A percentile compares a stretch with the other conserved stretches of the same genome.
These are phyloP conservation scores for Ophiostoma australiae DNA, from an alignment of 2,329 filamentous ascomycete species.

Conservation along the genomic window DNA sequence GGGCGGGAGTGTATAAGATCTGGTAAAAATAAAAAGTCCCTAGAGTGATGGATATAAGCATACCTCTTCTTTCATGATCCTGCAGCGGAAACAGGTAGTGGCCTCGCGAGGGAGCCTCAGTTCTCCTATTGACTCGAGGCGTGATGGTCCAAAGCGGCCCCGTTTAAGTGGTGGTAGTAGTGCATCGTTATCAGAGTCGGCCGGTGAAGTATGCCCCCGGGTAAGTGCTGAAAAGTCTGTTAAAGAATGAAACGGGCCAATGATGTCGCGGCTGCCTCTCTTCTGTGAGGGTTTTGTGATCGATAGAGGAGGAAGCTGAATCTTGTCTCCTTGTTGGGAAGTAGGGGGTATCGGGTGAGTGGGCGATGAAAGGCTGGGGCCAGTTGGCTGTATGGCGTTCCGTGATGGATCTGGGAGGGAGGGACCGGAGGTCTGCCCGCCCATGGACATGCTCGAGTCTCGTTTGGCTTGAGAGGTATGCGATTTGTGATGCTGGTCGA, in stretches of 20 bases:
- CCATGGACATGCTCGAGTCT: slow-evolving; percentile 43
- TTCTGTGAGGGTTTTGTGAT: slow-evolving; percentile 34
- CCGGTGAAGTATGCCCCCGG: slow-evolving; percentile 23
- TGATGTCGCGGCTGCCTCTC: slow-evolving; percentile 41
- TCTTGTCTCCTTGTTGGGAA: slow-evolving; percentile 34
- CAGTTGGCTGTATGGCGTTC: slow-evolving; percentile 29
- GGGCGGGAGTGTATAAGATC: not conserved
- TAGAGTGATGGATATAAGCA: not conserved
- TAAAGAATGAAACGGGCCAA: slow-evolving; percentile 40
- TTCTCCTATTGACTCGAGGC: slow-evolving; percentile 54
- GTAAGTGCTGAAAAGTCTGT: slow-evolving; percentile 36
- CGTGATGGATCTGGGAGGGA: not conserved
- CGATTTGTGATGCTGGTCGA: slow-evolving; percentile 46
- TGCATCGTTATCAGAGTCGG: slow-evolving; percentile 48
- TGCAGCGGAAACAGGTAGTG: slow-evolving; percentile 50
- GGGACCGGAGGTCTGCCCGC: slow-evolving; percentile 31
- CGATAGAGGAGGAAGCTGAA: slow-evolving; percentile 37
- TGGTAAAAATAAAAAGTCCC: not conserved
- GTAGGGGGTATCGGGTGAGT: slow-evolving; percentile 33
- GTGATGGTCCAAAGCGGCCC: slow-evolving; percentile 48
- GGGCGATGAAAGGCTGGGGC: slow-evolving; percentile 37
- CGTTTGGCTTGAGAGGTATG: slow-evolving; percentile 42
- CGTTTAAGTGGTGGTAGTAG: slow-evolving; percentile 52
- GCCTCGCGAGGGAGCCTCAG: slow-evolving; percentile 46
- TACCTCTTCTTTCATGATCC: slow-evolving; percentile 44